Evolutionary conservation across 345 rosid genomes (phyloP), one percentile per base, ranked within the genome.

Genomic region (Linum trigynum): DNA sequence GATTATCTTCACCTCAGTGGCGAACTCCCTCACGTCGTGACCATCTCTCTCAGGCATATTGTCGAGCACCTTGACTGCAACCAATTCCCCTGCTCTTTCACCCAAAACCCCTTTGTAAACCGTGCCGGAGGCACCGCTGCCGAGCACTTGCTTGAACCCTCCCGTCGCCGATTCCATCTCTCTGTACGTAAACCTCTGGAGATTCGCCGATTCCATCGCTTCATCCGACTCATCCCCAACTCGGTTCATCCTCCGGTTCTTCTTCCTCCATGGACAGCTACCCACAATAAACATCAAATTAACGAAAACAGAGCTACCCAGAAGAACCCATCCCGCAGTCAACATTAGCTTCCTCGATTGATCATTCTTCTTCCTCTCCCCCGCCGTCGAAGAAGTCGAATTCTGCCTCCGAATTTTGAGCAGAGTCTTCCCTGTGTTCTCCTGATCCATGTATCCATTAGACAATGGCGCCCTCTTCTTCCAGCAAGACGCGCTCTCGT

Each of bases 111-210:
- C 85, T 68, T 69, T 77, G 51, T 74, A 82, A 32, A 79, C 85
- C 23, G 57, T 68, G 9, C 81, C 80, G n/a, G 79, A 82, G 7
- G 81, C 57, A 17, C 85, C 83, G 17, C 77, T 71, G 8, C 85
- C 85, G 5, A 79, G 50, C 56, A 76, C 75, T 38, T 71, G 69
- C 56, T 75, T 72, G 67, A 76, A 82, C 5, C 75, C 75, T 38
- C 53, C 15, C 0, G 85, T 81, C 2, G 78, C 81, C 5, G 57
- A 55, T 53, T 40, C 72, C 16, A 81, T 69, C 61, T 81, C 85
- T 14, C 57, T 66, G 64, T 67, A 81, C 38, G 64, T 63, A 59
- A 76, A 81, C 45, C 41, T 63, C n/a, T 50, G 67, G 59, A 75
- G 61, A 38, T 69, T 81, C 48, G 37, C 58, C 9, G 36, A 39